phyloP scores from a whole-genome alignment of 257 asterid species.

The Solanum tarapatanum region DNA sequence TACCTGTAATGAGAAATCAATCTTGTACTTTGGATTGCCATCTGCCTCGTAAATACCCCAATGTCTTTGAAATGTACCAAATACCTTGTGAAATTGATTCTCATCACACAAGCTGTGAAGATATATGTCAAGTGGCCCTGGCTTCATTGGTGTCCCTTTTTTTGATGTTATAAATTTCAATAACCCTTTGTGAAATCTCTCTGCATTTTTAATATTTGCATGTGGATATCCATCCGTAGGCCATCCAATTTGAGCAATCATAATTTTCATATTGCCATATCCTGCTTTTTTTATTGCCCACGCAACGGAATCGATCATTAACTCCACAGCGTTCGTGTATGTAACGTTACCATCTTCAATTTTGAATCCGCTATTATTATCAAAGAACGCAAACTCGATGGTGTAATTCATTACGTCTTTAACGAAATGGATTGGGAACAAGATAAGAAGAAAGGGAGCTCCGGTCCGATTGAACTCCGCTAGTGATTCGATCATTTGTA shows the following conservation, averaged over 20 bases:
- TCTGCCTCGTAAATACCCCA: conserved; percentile 45
- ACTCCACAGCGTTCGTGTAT: conserved; percentile 35
- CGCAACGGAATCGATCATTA: conserved; percentile 21
- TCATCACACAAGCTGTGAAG: conserved; percentile 35
- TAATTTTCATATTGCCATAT: conserved; percentile 5
- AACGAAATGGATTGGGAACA: conserved; percentile 24
- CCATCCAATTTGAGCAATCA: conserved; percentile 50
- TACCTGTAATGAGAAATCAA: conserved; percentile 20
- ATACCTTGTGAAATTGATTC: background rate
- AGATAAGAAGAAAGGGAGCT: background rate
- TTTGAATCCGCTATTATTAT: conserved; percentile 9
- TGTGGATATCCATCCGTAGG: conserved; percentile 40
- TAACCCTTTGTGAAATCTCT: conserved; percentile 21
- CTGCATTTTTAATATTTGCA: conserved; percentile 16
- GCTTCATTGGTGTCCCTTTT: conserved; percentile 33
- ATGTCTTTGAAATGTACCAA: conserved; percentile 27
- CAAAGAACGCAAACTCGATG: conserved; percentile 21
- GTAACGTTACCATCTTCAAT: conserved; percentile 10
- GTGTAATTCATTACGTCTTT: conserved; percentile 3
- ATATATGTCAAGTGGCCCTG: conserved; percentile 23
- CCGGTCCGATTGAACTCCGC: background rate
- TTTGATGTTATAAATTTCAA: conserved; percentile 16
- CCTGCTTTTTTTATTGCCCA: conserved; percentile 32
- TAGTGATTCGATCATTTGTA: conserved; percentile 5
- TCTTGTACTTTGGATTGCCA: conserved; percentile 45